These are phyloP conservation scores for Lentinula aciculospora DNA, from an alignment of 768 basidiomycete genomes.

Conservation along the genomic window DNA sequence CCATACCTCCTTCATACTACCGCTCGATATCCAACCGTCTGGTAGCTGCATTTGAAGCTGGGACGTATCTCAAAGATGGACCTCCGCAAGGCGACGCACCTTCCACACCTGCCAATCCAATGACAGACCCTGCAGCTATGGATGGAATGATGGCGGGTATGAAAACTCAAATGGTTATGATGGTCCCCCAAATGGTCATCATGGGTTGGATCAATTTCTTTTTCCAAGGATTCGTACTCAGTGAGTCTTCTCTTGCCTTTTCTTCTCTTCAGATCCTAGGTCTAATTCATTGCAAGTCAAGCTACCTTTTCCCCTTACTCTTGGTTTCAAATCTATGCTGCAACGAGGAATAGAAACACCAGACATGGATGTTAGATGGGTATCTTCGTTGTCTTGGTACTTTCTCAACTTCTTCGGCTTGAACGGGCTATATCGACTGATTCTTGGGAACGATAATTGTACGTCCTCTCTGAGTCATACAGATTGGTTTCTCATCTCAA, in stretches of 20 bases:
- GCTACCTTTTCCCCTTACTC: conserved; percentile 92
- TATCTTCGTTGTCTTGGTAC: conserved; percentile 98
- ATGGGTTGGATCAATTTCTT: conserved; percentile 99
- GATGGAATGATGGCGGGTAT: conserved; percentile 98
- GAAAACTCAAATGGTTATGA: conserved; percentile 99
- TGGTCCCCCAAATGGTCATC: conserved; percentile 97
- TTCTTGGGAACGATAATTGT: conserved; percentile 91
- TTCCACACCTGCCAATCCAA: conserved; percentile 66
- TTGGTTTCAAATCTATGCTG: conserved; percentile 97
- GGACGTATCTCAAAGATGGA: conserved; percentile 84
- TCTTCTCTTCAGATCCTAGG: not conserved
- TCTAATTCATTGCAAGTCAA: conserved; percentile 54
- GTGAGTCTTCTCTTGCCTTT: conserved; percentile 50
- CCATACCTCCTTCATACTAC: conserved; percentile 71
- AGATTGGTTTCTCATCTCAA: conserved; percentile 10
- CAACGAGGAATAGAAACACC: conserved; percentile 93
- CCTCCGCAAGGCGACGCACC: conserved; percentile 61
- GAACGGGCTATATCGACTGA: conserved; percentile 90
- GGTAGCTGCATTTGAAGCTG: conserved; percentile 62
- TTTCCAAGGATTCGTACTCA: conserved; percentile 97
- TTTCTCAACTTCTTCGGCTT: conserved; percentile 98
- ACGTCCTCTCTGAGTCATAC: conserved; percentile 21
- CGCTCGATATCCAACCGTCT: conserved; percentile 71
- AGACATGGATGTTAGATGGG: conserved; percentile 99
- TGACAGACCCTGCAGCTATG: conserved; percentile 89